Conservation (phyloP, 2,329 filamentous ascomycete genomes). For the Colletotrichum magnum region DNA sequence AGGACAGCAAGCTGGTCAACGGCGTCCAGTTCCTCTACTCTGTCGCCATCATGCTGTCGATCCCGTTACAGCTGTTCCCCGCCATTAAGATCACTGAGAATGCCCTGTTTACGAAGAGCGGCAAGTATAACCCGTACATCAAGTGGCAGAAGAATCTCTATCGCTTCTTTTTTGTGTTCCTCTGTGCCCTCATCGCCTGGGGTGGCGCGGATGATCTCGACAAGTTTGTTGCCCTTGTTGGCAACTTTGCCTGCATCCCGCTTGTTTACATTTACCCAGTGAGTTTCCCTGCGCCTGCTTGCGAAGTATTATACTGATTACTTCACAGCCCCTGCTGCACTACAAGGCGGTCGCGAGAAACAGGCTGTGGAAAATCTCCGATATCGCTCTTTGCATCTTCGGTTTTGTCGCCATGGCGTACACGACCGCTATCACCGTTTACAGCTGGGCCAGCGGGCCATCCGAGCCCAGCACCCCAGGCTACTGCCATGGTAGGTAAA, state of each 20-base stretch:
- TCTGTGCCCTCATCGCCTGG: conserved; percentile 92
- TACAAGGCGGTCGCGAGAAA: conserved; percentile 83
- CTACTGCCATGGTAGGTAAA: conserved; percentile 65
- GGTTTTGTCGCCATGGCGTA: conserved; percentile 92
- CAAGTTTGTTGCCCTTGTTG: conserved; percentile 82
- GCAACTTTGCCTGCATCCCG: conserved; percentile 80
- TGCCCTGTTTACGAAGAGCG: conserved; percentile 91
- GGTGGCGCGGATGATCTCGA: conserved; percentile 92
- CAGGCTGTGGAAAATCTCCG: conserved; percentile 76
- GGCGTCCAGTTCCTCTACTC: conserved; percentile 97
- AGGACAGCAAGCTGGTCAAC: conserved; percentile 96
- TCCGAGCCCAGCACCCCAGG: conserved; percentile 61
- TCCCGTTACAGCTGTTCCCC: conserved; percentile 96
- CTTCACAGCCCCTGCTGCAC: conserved; percentile 86
- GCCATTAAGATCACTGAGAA: conserved; percentile 98
- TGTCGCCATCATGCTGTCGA: conserved; percentile 95
- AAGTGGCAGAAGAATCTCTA: conserved; percentile 99
- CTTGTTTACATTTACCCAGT: conserved; percentile 94
- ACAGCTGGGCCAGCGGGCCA: conserved; percentile 82
- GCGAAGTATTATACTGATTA: conserved; percentile 49
- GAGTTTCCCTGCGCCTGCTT: conserved; percentile 59
- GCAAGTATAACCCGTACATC: conserved; percentile 98
- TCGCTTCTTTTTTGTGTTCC: conserved; percentile 90
- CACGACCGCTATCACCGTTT: conserved; percentile 87
- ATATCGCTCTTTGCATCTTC: conserved; percentile 84